Evolutionary conservation across 2,329 filamentous ascomycete genomes (phyloP).

Genomic region (Arthrobotrys conoides): DNA sequence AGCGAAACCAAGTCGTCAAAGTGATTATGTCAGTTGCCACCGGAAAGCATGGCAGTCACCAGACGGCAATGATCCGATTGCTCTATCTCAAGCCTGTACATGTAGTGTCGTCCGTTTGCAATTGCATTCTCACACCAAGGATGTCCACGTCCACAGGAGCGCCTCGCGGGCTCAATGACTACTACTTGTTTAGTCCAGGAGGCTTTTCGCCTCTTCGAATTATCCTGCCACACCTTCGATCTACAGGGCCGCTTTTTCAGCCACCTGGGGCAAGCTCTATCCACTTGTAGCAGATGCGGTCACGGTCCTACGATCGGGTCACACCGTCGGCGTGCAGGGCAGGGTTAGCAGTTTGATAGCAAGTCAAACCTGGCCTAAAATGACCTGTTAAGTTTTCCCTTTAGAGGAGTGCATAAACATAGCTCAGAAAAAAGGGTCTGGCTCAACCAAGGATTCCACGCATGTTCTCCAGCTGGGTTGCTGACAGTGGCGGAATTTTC

Average conservation of each 20-base stretch:
- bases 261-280: slow-evolving; percentile 47
- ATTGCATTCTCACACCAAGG: slow-evolving; percentile 16
- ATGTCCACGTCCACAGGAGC: not conserved
- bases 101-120: slow-evolving; percentile 7
- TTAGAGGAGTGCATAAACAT: slow-evolving; percentile 30
- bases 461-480: slow-evolving; percentile 33
- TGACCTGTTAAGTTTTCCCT: slow-evolving; percentile 41
- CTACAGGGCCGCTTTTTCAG: slow-evolving; percentile 45
- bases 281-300: slow-evolving; percentile 36
- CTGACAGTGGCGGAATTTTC: slow-evolving; percentile 48
- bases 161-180: slow-evolving; percentile 9
- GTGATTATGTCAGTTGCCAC: slow-evolving; percentile 60
- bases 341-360: slow-evolving; percentile 30
- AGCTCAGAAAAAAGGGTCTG: slow-evolving; percentile 32
- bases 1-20: not conserved
- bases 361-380: slow-evolving; percentile 43
- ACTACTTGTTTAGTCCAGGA: slow-evolving; percentile 27
- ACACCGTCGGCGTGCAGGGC: slow-evolving; percentile 44
- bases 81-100: slow-evolving; percentile 24
- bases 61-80: slow-evolving; percentile 30
- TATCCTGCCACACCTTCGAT: slow-evolving; percentile 52
- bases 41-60: slow-evolving; percentile 10
- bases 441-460: slow-evolving; percentile 39
- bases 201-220: slow-evolving; percentile 40
- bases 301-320: slow-evolving; percentile 39